Evolutionary conservation across 345 rosid species (phyloP), one percentile per base, ranked within the genome.

Genomic region (Bruguiera parviflora): DNA sequence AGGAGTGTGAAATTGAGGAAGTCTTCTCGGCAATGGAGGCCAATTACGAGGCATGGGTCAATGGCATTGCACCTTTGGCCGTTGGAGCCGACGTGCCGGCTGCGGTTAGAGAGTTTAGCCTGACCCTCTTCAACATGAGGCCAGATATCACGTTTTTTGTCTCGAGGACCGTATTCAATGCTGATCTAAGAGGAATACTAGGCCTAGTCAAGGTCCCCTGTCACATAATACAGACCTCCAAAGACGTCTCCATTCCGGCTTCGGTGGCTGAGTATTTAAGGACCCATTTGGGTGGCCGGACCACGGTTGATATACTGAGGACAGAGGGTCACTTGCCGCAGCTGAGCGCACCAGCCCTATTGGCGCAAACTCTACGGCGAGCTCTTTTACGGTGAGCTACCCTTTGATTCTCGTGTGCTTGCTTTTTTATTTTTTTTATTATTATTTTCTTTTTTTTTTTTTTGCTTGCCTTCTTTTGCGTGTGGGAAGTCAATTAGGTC

Each of bases 241-340:
- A 71, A 28, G 96, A 92, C 49, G 78, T 78, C 0, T 85, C 95
- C 0, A 83, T 92, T 6, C 98, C 98, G 4, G 65, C 78, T 8
- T 85, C 95, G 0, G 96, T 87, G 6, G 95, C 89, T 0, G 89
- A 86, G 39, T 92, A 90, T 66, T 43, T 92, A 8, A 35, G 64
- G n/a, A 76, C 33, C 64, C 88, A 92, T 76, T 75, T 92, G 37
- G 98, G 96, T 1, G 91, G 96, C 3, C 78, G 77, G 63, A 82
- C 77, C 11, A 88, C 92, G 1, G 85, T 92, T 33, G 95, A 88
- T 75, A 75, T 75, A 37, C 58, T 92, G 55, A 77, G 73, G 49
- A 90, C 91, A 1, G 96, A 92, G 65, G 96, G 98, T 10, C 98
- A 92, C 75, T 80, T 92, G 77, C 95, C 98, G 1, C 96, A 92